A percentile compares a stretch with the other conserved stretches of the same genome.
These are phyloP conservation scores for Stachybotrys chlorohalonatus DNA, from an alignment of 2,329 filamentous ascomycete genomes.

Conservation along the genomic window DNA sequence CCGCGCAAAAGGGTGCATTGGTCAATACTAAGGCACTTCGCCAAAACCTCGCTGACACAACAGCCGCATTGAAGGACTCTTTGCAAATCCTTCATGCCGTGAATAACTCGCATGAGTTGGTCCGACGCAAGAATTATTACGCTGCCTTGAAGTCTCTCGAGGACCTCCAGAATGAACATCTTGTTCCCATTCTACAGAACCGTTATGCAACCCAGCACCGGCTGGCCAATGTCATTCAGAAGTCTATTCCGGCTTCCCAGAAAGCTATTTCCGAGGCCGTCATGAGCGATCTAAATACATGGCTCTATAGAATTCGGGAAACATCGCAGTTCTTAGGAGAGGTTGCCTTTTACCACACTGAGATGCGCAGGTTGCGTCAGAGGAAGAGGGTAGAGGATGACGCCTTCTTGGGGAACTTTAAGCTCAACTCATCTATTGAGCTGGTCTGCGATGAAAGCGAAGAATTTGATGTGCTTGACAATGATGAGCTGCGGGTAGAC, in stretches of 20 bases:
- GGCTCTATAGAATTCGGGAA: slow-evolving; percentile 90
- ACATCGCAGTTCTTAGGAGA: slow-evolving; percentile 94
- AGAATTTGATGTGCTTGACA: slow-evolving; percentile 91
- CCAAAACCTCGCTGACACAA: slow-evolving; percentile 92
- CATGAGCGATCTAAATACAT: slow-evolving; percentile 94
- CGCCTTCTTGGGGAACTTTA: slow-evolving; percentile 70
- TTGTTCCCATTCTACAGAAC: slow-evolving; percentile 61
- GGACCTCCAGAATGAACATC: slow-evolving; percentile 90
- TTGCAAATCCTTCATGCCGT: slow-evolving; percentile 85
- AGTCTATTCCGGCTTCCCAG: slow-evolving; percentile 86
- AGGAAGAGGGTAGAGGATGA: slow-evolving; percentile 73
- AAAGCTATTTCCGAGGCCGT: slow-evolving; percentile 92
- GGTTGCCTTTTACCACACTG: slow-evolving; percentile 93
- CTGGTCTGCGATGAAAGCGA: slow-evolving; percentile 91
- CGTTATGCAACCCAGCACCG: slow-evolving; percentile 92
- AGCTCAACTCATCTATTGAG: slow-evolving; percentile 91
- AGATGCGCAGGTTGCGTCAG: slow-evolving; percentile 73
- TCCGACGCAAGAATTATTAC: slow-evolving; percentile 92
- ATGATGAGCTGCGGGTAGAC: slow-evolving; percentile 89
- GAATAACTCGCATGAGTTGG: slow-evolving; percentile 87
- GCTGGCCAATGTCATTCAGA: slow-evolving; percentile 90
- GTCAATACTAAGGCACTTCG: slow-evolving; percentile 88
- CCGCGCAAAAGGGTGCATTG: slow-evolving; percentile 86
- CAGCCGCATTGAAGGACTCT: slow-evolving; percentile 80
- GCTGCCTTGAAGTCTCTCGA: slow-evolving; percentile 87